A percentile compares a stretch with the other conserved stretches of the same genome.
phyloP scores from a whole-genome alignment of 306 rosid species.

The Cotoneaster glaucophyllus region DNA sequence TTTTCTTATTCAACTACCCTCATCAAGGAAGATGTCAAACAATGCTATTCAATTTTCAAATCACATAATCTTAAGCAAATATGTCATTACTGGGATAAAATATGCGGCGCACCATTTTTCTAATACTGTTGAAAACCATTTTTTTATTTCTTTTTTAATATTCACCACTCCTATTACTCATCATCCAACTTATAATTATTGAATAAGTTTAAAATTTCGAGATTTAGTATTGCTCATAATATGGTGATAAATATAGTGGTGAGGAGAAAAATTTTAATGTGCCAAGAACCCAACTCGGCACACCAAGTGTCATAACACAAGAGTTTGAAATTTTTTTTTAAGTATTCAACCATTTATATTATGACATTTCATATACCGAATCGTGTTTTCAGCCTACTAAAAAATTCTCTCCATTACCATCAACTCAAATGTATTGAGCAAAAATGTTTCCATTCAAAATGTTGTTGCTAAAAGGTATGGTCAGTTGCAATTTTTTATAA shows the following conservation, averaged over 20 bases:
- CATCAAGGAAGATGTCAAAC: constrained; percentile 10
- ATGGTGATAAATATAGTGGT: too few species aligned
- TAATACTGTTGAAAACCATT: not conserved
- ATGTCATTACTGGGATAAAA: constrained; percentile 3
- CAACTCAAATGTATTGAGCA: too few species aligned
- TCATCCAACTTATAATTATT: too few species aligned
- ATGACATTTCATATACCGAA: too few species aligned
- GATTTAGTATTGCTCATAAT: too few species aligned
- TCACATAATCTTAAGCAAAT: not conserved
- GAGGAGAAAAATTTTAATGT: too few species aligned
- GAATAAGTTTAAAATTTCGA: too few species aligned
- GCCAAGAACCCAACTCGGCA: accelerated
- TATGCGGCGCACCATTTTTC: not conserved
- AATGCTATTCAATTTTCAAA: not conserved
- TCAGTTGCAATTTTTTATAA: constrained; percentile 1
- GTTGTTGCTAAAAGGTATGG: not conserved
- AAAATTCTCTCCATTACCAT: too few species aligned
- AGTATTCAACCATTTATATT: not conserved
- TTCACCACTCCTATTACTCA: too few species aligned
- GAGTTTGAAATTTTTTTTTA: not conserved
- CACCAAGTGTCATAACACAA: too few species aligned
- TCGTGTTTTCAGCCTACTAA: too few species aligned
- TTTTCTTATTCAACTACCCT: not conserved
- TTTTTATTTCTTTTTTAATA: not conserved
- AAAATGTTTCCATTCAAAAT: not conserved